Base-by-base conservation (phyloP, 306 rosid species). In the Sphenostylis stenocarpa region DNA sequence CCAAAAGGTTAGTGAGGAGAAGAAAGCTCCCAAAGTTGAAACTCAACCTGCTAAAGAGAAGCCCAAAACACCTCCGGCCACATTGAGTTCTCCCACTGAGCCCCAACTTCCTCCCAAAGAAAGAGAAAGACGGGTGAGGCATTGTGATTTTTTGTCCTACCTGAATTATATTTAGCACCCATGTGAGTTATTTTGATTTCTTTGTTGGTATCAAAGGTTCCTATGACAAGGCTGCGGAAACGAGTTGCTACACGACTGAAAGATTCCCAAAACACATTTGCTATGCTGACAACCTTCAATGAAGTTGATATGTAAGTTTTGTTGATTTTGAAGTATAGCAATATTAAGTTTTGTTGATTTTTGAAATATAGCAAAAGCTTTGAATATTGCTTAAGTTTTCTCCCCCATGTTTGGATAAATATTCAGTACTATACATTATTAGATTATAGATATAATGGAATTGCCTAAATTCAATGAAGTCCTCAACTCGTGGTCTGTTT, bases 71-170 rank as follows among this genome's bases (percentile, higher is more conserved):
- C 67, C 88, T 19, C 67, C 88, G 65, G 72, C 93, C 47, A 76
- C 87, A n/a, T 80, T 66, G 60, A 85, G 57, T 58, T 82, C 96
- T 79, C 91, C 90, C 47, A 44, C 83, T 76, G 96, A 92, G 79
- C 97, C 97, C 73, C 97, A 92, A 73, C 97, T 88, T 75, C 91
- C 90, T 66, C 91, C 91, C 3, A 92, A 90, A 82, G 97, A 90
- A 67, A 84, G 93, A 81, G 97, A 92, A 85, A 86, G 91, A 85
- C 82, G 93, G 61, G 97, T 90, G 72, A 81, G 96, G 71, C 52
- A 67, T 67, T 66, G 39, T 67, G 23, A 14, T 66, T 44, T 12
- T 23, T 53, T 31, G 68, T 14, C 61, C 60, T 55, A 43, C 66
- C 56, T 77, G 56, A 53, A 48, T 77, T 77, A 8, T 64, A 56